phyloP scores from a whole-genome alignment of 163 green algal species.

The Prototheca stagnorum region DNA sequence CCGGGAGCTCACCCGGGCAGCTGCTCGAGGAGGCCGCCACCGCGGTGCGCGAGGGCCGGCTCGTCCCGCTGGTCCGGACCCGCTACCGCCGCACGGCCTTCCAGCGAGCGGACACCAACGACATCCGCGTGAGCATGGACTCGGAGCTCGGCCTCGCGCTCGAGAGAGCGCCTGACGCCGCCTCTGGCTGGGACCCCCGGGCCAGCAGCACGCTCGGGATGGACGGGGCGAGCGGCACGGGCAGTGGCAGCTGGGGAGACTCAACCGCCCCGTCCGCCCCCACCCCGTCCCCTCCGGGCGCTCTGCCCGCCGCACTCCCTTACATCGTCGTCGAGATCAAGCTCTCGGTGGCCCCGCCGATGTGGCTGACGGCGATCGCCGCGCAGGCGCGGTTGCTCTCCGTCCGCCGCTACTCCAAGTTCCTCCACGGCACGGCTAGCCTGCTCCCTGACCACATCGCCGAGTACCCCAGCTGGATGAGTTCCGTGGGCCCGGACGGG shows the following conservation, averaged over 20 bases:
- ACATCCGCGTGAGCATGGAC: constrained; percentile 51
- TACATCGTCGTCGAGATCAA: constrained; percentile 76
- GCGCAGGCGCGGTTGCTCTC: constrained; percentile 37
- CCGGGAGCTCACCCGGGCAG: neutral
- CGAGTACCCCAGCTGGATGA: too few species aligned
- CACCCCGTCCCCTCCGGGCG: too few species aligned
- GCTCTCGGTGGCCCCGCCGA: constrained; percentile 37
- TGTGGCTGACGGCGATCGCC: constrained; percentile 40
- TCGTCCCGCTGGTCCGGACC: constrained; percentile 42
- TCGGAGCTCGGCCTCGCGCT: constrained; percentile 37
- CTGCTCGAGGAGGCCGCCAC: constrained; percentile 11
- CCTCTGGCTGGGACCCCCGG: constrained; percentile 2
- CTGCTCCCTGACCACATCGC: too few species aligned
- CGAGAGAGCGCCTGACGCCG: too few species aligned
- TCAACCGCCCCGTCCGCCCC: too few species aligned
- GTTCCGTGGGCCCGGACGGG: too few species aligned
- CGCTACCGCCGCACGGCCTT: constrained; percentile 57
- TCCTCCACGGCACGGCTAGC: constrained; percentile 56
- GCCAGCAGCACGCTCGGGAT: constrained; percentile 16
- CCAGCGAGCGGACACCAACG: constrained; percentile 39
- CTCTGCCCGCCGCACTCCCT: too few species aligned
- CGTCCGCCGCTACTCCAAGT: constrained; percentile 72
- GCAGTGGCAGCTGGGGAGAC: constrained; percentile 19
- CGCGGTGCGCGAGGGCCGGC: constrained; percentile 4
- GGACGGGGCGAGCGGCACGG: neutral